Base-by-base conservation (phyloP, 495 filamentous ascomycete species). In the Aspergillus bridgeri region DNA sequence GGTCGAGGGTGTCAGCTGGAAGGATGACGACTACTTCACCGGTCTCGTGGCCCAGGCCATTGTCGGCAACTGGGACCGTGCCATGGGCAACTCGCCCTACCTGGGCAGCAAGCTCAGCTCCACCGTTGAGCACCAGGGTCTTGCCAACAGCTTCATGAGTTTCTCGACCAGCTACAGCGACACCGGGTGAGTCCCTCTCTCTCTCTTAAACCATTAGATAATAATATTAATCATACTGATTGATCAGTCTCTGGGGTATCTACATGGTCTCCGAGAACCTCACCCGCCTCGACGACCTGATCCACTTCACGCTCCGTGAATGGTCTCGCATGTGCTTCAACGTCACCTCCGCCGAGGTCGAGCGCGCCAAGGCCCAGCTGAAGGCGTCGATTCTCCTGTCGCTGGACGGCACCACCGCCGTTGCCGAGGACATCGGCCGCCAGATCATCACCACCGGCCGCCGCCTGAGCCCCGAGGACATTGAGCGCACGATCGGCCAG, bases 111-210 rank as follows among this genome's bases (percentile, higher is more conserved):
- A 93, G 83, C 89, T 99, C 68, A 95, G 91, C 83, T 84, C 85
- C 57, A 88, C 94, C 63, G 87, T 99, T 57, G 86, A 93, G 83
- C 82, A 96, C 79, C 83, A 98, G 77, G 85, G 91, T 69, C 85
- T 99, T 51, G 93, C 93, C 68, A 99, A 94, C 79, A 96, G 91
- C 83, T 98, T 96, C 86, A 99, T 99, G 94, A 93, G 89, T 84
- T 99, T 99, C 80, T 96, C 91, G 65, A 99, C 94, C 48, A 96
- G 91, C 81, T 99, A 99, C 79, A 96, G 90, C 71, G 94, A 99
- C 77, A 98, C 94, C 71, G 94, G 92, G 92, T 96, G 83, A 79
- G 84, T 64, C 48, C 60, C 58, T 1, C 23, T 22, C 22, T 48
- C 17, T 49, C 45, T 43, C 54, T 54, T 13, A 7, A 27, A 27